Percentiles rank a stretch among this genome's conserved stretches.
Evolutionary conservation across 768 basidiomycete genomes (phyloP).

Genomic region (Hygrophoropsis aurantiaca): DNA sequence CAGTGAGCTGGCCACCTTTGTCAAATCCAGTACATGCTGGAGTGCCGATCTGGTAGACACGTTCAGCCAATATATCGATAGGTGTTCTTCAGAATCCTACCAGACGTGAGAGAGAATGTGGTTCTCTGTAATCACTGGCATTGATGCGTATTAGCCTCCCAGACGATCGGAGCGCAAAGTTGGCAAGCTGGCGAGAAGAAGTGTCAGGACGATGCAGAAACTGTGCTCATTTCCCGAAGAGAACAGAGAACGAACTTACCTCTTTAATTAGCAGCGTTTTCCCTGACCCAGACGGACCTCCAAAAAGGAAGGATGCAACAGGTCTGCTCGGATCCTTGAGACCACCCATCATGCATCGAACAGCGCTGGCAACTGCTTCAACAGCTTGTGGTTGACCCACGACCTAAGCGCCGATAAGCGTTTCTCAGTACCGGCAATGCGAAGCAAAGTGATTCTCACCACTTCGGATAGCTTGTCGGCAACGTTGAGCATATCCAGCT

Average conservation of each 20-base stretch:
- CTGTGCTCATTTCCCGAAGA: not conserved
- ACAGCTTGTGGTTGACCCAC: conserved; percentile 41
- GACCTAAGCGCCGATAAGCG: conserved; percentile 1
- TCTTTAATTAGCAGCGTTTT: conserved; percentile 45
- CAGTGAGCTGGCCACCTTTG: conserved; percentile 41
- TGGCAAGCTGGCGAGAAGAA: conserved; percentile 29
- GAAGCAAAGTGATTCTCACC: not conserved
- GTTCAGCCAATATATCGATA: not conserved
- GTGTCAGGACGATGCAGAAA: not conserved
- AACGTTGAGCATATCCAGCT: not conserved
- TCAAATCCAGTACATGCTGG: conserved; percentile 42
- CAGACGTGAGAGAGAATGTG: conserved; percentile 42
- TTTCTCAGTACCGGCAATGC: not conserved
- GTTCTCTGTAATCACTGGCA: conserved; percentile 42
- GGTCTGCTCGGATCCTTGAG: conserved; percentile 43
- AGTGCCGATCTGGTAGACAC: conserved; percentile 22
- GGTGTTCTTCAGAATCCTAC: not conserved
- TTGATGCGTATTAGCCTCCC: conserved; percentile 43
- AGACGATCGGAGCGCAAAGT: conserved; percentile 42
- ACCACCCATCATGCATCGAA: conserved; percentile 45
- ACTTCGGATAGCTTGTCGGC: not conserved
- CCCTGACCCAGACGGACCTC: conserved; percentile 35
- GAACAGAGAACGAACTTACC: not conserved
- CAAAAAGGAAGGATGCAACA: conserved; percentile 46
- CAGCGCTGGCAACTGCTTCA: conserved; percentile 44